These are phyloP conservation scores for Ananas comosus DNA, from an alignment of 176 grass and related monocot genomes.

Conservation along the genomic window DNA sequence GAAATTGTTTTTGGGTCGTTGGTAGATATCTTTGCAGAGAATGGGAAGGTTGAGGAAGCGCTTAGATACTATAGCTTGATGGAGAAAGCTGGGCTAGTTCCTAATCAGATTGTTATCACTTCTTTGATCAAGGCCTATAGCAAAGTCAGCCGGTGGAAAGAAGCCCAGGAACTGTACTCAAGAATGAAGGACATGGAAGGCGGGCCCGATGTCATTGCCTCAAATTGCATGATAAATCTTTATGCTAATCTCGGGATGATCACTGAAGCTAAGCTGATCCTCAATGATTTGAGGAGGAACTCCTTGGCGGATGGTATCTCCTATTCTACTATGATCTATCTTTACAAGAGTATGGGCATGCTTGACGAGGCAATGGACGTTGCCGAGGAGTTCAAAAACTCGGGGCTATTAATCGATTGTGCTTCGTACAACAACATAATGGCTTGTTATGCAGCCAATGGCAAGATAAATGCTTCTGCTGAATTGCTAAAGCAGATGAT, in stretches of 20 bases:
- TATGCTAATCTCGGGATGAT: slow-evolving; percentile 73
- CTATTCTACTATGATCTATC: slow-evolving; percentile 48
- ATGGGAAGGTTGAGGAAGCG: slow-evolving; percentile 42
- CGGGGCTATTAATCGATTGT: slow-evolving; percentile 48
- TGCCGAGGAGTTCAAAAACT: slow-evolving; percentile 41
- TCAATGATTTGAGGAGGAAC: slow-evolving; percentile 43
- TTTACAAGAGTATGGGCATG: slow-evolving; percentile 68
- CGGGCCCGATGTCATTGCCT: slow-evolving; percentile 56
- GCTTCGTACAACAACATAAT: slow-evolving; percentile 53
- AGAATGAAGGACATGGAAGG: slow-evolving; percentile 41
- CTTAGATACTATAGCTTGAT: slow-evolving; percentile 43
- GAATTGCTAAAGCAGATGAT: slow-evolving; percentile 62
- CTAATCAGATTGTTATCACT: slow-evolving; percentile 43
- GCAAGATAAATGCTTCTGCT: slow-evolving; percentile 46
- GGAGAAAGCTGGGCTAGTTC: slow-evolving; percentile 44
- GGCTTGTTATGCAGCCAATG: slow-evolving; percentile 39
- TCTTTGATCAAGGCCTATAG: slow-evolving; percentile 63
- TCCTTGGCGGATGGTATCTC: slow-evolving; percentile 37
- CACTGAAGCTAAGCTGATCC: slow-evolving; percentile 45
- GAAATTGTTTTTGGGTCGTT: slow-evolving; percentile 47
- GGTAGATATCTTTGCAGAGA: slow-evolving; percentile 55
- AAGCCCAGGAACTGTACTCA: slow-evolving; percentile 54
- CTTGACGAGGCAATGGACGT: slow-evolving; percentile 35
- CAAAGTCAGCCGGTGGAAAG: slow-evolving; percentile 49
- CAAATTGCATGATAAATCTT: slow-evolving; percentile 68